Conservation (phyloP, 106 monocot genomes). For the Posidonia australis region DNA sequence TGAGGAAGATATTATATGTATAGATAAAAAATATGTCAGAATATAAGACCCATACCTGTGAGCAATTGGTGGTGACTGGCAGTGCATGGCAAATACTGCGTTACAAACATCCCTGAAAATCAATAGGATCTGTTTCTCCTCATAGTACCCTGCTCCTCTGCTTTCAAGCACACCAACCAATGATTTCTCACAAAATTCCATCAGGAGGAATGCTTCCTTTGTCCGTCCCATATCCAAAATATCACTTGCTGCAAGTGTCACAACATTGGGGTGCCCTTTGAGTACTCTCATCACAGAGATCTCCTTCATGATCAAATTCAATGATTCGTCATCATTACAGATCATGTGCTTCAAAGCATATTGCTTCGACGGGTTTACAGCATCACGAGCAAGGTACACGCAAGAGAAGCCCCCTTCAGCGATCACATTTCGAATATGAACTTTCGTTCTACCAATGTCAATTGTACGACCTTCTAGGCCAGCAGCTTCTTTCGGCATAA, state of each 20-base stretch:
- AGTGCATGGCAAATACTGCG: constrained; percentile 94
- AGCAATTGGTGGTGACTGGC: constrained; percentile 84
- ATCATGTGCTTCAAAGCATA: constrained; percentile 97
- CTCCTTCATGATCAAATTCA: constrained; percentile 75
- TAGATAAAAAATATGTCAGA: not conserved
- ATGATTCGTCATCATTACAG: constrained; percentile 73
- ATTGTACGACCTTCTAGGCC: constrained; percentile 76
- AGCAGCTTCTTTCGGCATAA: constrained; percentile 53
- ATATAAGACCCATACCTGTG: constrained; percentile 49
- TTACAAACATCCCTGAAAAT: constrained; percentile 96
- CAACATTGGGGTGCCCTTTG: constrained; percentile 88
- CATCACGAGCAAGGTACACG: constrained; percentile 73
- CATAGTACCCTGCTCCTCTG: constrained; percentile 68
- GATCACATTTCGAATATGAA: constrained; percentile 58
- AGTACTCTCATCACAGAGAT: constrained; percentile 71
- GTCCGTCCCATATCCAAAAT: constrained; percentile 69
- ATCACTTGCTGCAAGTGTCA: constrained; percentile 49
- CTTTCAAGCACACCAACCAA: constrained; percentile 66
- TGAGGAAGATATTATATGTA: too few species aligned
- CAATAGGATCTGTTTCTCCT: constrained; percentile 68
- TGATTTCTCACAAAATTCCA: constrained; percentile 96
- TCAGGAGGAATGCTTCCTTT: constrained; percentile 71
- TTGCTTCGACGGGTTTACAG: constrained; percentile 43
- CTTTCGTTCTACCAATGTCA: constrained; percentile 66
- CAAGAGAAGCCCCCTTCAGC: constrained; percentile 97